Evolutionary conservation across 164 flowering plant species (phyloP).

Genomic region (Platanus orientalis): DNA sequence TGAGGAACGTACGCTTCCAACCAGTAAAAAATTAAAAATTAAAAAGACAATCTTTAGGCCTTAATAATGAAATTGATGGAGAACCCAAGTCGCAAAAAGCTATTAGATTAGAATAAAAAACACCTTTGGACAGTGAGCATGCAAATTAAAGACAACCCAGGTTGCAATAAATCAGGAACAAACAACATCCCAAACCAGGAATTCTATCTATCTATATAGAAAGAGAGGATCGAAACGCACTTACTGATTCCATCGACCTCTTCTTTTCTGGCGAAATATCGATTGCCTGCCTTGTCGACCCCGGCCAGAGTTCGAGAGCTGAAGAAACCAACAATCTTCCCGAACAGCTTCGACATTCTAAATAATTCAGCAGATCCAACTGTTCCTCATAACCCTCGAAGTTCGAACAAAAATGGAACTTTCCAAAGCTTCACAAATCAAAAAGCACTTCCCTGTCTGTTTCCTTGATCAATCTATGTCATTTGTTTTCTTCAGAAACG

Average conservation of each 20-base stretch:
- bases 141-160: neutral
- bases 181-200: slow-evolving; percentile 1
- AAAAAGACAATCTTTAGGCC: too few relatives aligned
- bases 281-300: slow-evolving; percentile 76
- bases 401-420: neutral
- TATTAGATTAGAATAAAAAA: too few relatives aligned
- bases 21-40: neutral
- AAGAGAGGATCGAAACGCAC: slow-evolving; percentile 26
- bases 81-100: too few relatives aligned
- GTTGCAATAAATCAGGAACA: neutral
- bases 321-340: slow-evolving; percentile 55
- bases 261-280: slow-evolving; percentile 64
- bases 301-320: slow-evolving; percentile 46
- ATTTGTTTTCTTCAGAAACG: too few relatives aligned
- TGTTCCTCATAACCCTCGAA: slow-evolving; percentile 8
- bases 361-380: slow-evolving; percentile 1
- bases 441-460: too few relatives aligned
- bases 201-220: too few relatives aligned
- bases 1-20: too few relatives aligned
- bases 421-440: too few relatives aligned
- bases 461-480: too few relatives aligned
- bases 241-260: slow-evolving; percentile 74
- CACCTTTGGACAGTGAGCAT: too few relatives aligned
- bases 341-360: slow-evolving; percentile 60
- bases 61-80: too few relatives aligned